Percentiles rank a stretch among this genome's conserved stretches.
These are phyloP conservation scores for Xylariomycetidae sp. DNA, from an alignment of 2,329 filamentous ascomycete species.

Conservation along the genomic window DNA sequence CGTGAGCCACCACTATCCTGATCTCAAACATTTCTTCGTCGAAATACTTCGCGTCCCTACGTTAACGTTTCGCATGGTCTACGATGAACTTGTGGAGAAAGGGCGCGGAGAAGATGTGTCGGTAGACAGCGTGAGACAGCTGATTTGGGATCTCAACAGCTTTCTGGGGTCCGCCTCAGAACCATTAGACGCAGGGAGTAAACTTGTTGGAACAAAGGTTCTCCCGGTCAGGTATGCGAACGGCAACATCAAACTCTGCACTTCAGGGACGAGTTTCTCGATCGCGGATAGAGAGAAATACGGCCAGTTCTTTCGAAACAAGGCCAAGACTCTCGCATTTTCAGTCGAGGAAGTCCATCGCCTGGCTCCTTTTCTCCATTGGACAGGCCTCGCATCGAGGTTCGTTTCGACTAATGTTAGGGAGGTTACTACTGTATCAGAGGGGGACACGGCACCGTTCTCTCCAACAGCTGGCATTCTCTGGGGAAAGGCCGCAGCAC, in stretches of 20 bases:
- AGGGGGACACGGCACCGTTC: slow-evolving; percentile 5
- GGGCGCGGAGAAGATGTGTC: slow-evolving; percentile 3
- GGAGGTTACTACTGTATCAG: slow-evolving; percentile 27
- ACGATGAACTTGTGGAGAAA: slow-evolving; percentile 22
- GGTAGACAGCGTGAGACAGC: slow-evolving; percentile 22
- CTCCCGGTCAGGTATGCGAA: slow-evolving; percentile 21
- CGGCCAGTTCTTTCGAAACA: slow-evolving; percentile 18
- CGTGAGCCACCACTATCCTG: neutral
- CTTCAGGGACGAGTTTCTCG: slow-evolving; percentile 21
- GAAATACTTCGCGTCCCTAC: neutral
- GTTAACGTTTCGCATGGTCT: neutral
- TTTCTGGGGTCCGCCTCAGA: slow-evolving; percentile 17
- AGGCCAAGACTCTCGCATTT: slow-evolving; percentile 32
- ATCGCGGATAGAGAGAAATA: slow-evolving; percentile 30
- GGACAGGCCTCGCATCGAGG: slow-evolving; percentile 25
- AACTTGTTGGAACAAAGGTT: slow-evolving; percentile 6
- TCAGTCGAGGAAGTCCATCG: slow-evolving; percentile 25
- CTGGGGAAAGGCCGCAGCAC: no score
- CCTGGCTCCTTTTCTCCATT: slow-evolving; percentile 28
- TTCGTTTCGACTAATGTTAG: slow-evolving; percentile 29
- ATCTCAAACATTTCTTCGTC: slow-evolving; percentile 5
- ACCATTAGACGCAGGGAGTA: no score
- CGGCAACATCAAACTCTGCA: slow-evolving; percentile 8
- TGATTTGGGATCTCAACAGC: slow-evolving; percentile 28
- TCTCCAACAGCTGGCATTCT: slow-evolving; percentile 21